Evolutionary conservation across 1,284 basidiomycete genomes (phyloP), one percentile per base, ranked within the genome.

Genomic region (Exsudoporus floridanus): DNA sequence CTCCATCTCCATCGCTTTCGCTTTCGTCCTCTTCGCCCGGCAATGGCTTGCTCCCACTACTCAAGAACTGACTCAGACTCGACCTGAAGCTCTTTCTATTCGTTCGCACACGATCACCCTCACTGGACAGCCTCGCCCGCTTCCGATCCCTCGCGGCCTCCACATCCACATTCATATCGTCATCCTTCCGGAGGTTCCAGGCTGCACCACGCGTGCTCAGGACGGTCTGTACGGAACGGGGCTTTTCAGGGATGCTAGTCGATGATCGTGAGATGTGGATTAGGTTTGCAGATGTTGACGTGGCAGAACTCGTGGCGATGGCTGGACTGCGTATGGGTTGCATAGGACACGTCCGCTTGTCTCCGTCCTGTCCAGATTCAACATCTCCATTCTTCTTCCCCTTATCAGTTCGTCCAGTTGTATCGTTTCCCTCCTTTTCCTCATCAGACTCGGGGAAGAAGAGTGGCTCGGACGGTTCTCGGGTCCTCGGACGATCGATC

Each of bases 11-110:
- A 8, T 50, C 58, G 5, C 45, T 55, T 18, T 38, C 56, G 13
- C 50, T 49, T 9, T 78, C 31, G 74, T 46, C 52, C 3, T 34
- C 51, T 13, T 48, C 45, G 4, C 33, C 52, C 36, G 45, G 67
- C 53, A 54, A 52, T 49, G 51, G 52, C 52, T 57, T 65, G 0
- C 71, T 79, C n/a, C 79, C 80, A 21, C 62, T 65, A 52, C 79
- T 74, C n/a, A 81, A 77, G 67, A 83, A 88, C 13, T 70, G 74
- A 44, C 70, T 74, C 49, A 89, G 63, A 40, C 68, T 73, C 42
- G 69, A 73, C 49, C 79, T 72, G 37, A 86, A 70, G 71, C 66
- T 60, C 54, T 49, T 54, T 45, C 23, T 54, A 23, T 54, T 57
- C 30, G 14, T 49, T 28, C n/a, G 53, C 31, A 36, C 36, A 5